These are phyloP conservation scores for Trifolium dubium DNA, from an alignment of 306 rosid genomes.

Conservation along the genomic window DNA sequence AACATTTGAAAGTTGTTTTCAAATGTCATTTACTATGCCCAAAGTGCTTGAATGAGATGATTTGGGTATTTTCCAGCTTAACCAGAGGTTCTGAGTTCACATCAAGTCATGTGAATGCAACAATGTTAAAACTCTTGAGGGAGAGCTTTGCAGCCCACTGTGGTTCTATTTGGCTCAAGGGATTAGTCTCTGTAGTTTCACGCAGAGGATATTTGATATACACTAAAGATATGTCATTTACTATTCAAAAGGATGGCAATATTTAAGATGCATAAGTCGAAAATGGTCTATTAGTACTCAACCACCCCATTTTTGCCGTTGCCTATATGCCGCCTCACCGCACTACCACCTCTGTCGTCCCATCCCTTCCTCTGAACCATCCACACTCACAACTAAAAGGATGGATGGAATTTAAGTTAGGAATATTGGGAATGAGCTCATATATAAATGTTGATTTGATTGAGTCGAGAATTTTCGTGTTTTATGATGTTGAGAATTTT, in stretches of 20 bases:
- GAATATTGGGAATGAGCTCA: not conserved
- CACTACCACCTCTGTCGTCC: not conserved
- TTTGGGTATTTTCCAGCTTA: not conserved
- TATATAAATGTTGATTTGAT: constrained; percentile 25
- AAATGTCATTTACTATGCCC: not conserved
- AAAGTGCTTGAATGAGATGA: not conserved
- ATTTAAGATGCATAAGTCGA: not conserved
- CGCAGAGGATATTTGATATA: not conserved
- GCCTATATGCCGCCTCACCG: not conserved
- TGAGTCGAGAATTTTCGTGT: constrained; percentile 4
- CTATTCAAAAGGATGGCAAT: not conserved
- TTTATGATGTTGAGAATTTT: no score
- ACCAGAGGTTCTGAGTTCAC: not conserved
- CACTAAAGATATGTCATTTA: not conserved
- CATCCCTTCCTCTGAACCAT: not conserved
- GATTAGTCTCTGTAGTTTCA: not conserved
- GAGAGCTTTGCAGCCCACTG: not conserved
- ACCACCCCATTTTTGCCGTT: not conserved
- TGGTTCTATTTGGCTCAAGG: not conserved
- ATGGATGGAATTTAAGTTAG: not conserved
- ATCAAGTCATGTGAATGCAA: not conserved
- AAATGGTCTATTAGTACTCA: not conserved
- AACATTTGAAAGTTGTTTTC: not conserved
- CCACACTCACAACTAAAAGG: not conserved
- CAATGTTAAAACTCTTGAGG: not conserved